phyloP scores from a whole-genome alignment of 2,329 filamentous ascomycete genomes.

The Monosporascus cannonballus region DNA sequence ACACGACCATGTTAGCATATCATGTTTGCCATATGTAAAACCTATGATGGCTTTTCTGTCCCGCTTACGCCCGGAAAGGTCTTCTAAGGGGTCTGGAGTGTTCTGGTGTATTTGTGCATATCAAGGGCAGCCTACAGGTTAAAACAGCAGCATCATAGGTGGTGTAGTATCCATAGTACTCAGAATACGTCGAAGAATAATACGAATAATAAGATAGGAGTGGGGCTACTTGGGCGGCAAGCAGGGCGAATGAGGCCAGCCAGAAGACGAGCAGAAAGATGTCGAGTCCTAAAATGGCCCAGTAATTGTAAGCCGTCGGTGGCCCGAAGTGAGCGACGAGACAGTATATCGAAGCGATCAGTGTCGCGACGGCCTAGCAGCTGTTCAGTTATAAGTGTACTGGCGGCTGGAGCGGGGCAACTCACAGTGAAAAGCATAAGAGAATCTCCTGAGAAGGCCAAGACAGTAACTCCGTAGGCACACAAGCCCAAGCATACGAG shows the following conservation, averaged over 20 bases:
- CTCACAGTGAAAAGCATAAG: conserved; percentile 35
- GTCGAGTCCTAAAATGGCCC: conserved; percentile 45
- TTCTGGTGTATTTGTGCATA: not conserved
- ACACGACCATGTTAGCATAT: conserved; percentile 2
- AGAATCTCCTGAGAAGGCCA: conserved; percentile 20
- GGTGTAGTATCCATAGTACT: conserved; percentile 17
- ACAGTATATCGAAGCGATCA: conserved; percentile 41
- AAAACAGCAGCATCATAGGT: conserved; percentile 17
- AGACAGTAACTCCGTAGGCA: conserved; percentile 35
- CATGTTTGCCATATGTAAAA: not conserved
- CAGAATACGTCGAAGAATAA: conserved; percentile 4
- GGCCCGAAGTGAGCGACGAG: conserved; percentile 35
- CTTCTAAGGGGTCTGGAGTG: not conserved
- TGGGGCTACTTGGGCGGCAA: conserved; percentile 30
- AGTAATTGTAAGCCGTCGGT: conserved; percentile 45
- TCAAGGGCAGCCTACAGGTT: not conserved
- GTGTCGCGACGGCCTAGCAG: conserved; percentile 33
- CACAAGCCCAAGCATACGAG: conserved; percentile 40
- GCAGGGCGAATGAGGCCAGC: conserved; percentile 37
- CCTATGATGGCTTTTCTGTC: not conserved
- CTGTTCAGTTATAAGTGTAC: conserved; percentile 5
- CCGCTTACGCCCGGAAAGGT: not conserved
- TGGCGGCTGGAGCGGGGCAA: conserved; percentile 12
- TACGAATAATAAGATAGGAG: not conserved
- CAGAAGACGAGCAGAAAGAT: conserved; percentile 47